phyloP scores from a whole-genome alignment of 306 rosid genomes.

The Gynostemma pentaphyllum region DNA sequence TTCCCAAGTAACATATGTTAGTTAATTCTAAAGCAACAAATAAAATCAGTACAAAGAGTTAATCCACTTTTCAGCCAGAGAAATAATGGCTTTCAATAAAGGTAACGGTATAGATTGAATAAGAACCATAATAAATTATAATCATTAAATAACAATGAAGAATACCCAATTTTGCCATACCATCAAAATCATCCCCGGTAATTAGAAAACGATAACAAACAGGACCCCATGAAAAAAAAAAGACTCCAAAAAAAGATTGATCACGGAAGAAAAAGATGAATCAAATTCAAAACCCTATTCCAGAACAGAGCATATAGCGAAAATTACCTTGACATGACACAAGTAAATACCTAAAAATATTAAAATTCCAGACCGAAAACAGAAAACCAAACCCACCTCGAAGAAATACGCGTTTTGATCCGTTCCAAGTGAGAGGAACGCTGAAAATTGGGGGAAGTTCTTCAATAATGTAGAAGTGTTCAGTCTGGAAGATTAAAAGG shows the following conservation, averaged over 20 bases:
- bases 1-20: no score
- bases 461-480: neutral
- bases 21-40: no score
- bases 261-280: no score
- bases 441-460: neutral
- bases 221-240: neutral
- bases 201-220: neutral
- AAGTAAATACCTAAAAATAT: neutral
- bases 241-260: no score
- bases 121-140: no score
- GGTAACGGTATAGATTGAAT: no score
- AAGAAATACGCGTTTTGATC: neutral
- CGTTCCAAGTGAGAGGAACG: neutral
- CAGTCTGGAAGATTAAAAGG: neutral
- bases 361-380: neutral
- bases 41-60: no score
- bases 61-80: no score
- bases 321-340: neutral
- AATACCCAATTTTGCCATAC: neutral
- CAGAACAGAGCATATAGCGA: neutral
- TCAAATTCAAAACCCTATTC: neutral
- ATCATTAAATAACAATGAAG: no score
- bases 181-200: neutral
- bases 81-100: no score
- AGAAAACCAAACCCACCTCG: neutral